Conservation (phyloP, 345 rosid genomes). For the Anastatica hierochuntica region DNA sequence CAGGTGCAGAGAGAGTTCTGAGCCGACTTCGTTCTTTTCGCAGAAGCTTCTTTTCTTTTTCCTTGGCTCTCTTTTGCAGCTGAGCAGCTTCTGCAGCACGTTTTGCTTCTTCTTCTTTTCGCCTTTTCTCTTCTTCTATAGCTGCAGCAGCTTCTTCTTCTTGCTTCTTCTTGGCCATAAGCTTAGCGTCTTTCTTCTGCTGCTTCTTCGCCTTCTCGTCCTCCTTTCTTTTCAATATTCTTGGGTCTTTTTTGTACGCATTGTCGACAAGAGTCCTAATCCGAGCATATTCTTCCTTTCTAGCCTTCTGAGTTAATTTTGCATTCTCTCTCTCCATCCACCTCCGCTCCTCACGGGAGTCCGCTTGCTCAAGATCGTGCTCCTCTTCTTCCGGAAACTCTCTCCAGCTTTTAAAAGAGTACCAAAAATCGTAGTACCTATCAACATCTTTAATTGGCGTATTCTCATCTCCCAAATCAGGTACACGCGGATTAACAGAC, state of each 20-base stretch:
- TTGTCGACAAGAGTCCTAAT: constrained; percentile 78
- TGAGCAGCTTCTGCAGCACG: constrained; percentile 70
- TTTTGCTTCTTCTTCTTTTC: constrained; percentile 69
- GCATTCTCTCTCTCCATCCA: constrained; percentile 99
- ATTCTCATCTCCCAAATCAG: constrained; percentile 63
- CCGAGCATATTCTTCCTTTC: constrained; percentile 85
- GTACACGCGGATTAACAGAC: constrained; percentile 62
- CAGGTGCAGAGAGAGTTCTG: constrained; percentile 57
- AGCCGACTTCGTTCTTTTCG: constrained; percentile 80
- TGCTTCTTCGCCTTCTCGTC: constrained; percentile 74
- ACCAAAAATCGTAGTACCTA: constrained; percentile 72
- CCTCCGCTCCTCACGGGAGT: constrained; percentile 88
- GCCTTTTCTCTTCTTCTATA: constrained; percentile 66
- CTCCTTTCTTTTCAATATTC: constrained; percentile 73
- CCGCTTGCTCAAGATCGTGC: constrained; percentile 84
- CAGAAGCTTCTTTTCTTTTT: constrained; percentile 86
- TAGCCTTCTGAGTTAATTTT: constrained; percentile 63
- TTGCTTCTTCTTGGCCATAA: constrained; percentile 63
- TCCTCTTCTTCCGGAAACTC: constrained; percentile 95
- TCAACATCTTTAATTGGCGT: constrained; percentile 61
- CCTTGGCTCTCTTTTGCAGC: constrained; percentile 68
- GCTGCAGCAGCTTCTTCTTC: constrained; percentile 82
- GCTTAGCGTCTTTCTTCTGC: constrained; percentile 67
- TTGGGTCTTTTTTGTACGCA: constrained; percentile 78
- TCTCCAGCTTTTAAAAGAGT: constrained; percentile 87